Evolutionary conservation across 768 basidiomycete species (phyloP).

Genomic region (Lyophyllum semitale): DNA sequence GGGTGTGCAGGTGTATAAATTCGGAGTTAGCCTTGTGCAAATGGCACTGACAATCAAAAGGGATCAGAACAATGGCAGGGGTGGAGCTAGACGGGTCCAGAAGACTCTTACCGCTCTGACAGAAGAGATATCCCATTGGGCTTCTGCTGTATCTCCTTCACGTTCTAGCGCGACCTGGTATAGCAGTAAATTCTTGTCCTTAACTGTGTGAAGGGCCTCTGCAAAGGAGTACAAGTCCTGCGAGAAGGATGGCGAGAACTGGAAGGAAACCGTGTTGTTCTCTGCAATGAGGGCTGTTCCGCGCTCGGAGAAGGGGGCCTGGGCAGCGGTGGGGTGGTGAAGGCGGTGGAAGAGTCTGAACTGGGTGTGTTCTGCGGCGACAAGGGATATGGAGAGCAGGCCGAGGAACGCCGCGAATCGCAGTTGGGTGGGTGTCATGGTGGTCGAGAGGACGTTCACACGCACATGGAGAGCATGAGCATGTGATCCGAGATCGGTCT

Average conservation of each 20-base stretch:
- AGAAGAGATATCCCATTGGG: conserved; percentile 58
- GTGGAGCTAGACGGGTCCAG: conserved; percentile 14
- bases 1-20: conserved; percentile 56
- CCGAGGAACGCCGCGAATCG: conserved; percentile 6
- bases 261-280: conserved; percentile 35
- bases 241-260: conserved; percentile 40
- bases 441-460: not conserved
- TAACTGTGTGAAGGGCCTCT: conserved; percentile 34
- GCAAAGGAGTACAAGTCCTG: conserved; percentile 51
- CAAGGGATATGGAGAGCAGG: conserved; percentile 11
- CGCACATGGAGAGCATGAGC: not conserved
- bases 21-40: conserved; percentile 56
- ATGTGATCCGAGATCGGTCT: conserved; percentile 10
- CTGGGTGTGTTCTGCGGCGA: conserved; percentile 15
- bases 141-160: conserved; percentile 39
- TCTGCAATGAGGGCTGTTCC: conserved; percentile 39
- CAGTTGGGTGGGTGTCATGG: conserved; percentile 6
- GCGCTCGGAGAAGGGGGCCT: conserved; percentile 43
- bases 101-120: conserved; percentile 55
- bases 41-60: conserved; percentile 58
- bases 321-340: conserved; percentile 44
- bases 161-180: conserved; percentile 76
- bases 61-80: conserved; percentile 1
- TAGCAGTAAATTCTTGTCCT: conserved; percentile 42
- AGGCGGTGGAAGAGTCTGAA: conserved; percentile 51